Base-by-base conservation (phyloP, 148 eudicot genomes). In the Oxyria digyna region DNA sequence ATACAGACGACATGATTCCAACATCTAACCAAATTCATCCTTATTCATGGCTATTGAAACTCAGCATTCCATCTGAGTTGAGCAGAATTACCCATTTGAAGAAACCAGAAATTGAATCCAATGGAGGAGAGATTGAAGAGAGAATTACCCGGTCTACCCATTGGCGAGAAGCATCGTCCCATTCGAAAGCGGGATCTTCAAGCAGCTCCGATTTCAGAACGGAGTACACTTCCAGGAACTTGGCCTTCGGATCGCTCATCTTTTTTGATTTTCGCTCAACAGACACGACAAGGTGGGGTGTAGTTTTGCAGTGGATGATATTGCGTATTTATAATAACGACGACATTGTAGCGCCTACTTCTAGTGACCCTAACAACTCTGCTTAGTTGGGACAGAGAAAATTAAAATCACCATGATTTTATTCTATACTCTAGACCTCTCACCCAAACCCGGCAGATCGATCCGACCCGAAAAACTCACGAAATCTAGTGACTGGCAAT, bases 141-240 rank as follows among this genome's bases (percentile, higher is more conserved):
- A 21, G 17, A 29, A 45, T 41, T 62, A 88, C 97, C 85, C 77
- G 69, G 7, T 88, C 87, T 42, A 91, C 95, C 95, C 97, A 86
- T 77, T 82, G 84, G 14, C 84, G 84, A 76, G 95, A 91, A 66
- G 48, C 73, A 33, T 80, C 76, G 20, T 87, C 76, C 83, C 88
- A 91, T 42, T 88, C 97, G 46, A 88, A 91, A 74, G 89, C 81
- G 73, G 97, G 81, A 73, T 91, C 95, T 46, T 72, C 72, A n/a
- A 85, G 81, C 1, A 91, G 85, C 77, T 91, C 95, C 17, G 91
- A 86, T 91, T 91, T 91, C 6, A 91, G 77, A 11, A 78, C 80
- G 21, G 80, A 68, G 71, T 91, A 91, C 6, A 84, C 95, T 37
- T 81, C 73, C 6, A 86, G 42, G 71, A 91, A 91, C 59, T 76